Evolutionary conservation across 345 rosid species (phyloP).

Genomic region (Schrenkiella parvula): DNA sequence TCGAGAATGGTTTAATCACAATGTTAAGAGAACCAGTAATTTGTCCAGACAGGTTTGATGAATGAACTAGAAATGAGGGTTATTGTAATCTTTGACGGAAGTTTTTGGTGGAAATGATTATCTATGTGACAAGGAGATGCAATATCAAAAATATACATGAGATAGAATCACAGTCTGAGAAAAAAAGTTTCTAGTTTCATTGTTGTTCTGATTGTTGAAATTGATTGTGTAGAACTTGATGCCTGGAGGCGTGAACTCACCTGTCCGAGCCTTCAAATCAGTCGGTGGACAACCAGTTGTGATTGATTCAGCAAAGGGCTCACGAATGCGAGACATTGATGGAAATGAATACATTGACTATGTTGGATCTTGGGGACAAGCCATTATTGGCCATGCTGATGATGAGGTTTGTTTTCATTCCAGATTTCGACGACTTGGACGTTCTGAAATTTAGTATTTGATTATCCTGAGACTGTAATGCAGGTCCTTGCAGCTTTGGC

Average conservation of each 20-base stretch:
- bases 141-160: too few species aligned
- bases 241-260: slow-evolving; percentile 89
- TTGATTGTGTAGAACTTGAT: slow-evolving; percentile 35
- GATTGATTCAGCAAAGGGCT: too few species aligned
- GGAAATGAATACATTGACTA: slow-evolving; percentile 79
- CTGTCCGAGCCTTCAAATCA: slow-evolving; percentile 84
- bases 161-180: neutral
- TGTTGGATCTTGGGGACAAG: slow-evolving; percentile 91
- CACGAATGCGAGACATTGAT: too few species aligned
- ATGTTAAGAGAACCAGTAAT: too few species aligned
- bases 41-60: too few species aligned
- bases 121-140: too few species aligned
- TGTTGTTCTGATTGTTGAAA: neutral
- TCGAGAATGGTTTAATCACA: too few species aligned
- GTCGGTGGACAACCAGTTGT: slow-evolving; percentile 31
- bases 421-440: too few species aligned
- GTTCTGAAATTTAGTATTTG: too few species aligned
- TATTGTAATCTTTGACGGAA: too few species aligned
- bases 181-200: neutral
- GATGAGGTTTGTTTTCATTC: slow-evolving; percentile 16
- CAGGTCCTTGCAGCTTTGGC: slow-evolving; percentile 78
- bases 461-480: neutral
- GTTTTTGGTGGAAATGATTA: neutral
- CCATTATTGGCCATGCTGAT: slow-evolving; percentile 88
- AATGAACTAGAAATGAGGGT: too few species aligned